These are phyloP conservation scores for Zygoascus biomembranicola DNA, from an alignment of 805 yeast species.

Conservation along the genomic window DNA sequence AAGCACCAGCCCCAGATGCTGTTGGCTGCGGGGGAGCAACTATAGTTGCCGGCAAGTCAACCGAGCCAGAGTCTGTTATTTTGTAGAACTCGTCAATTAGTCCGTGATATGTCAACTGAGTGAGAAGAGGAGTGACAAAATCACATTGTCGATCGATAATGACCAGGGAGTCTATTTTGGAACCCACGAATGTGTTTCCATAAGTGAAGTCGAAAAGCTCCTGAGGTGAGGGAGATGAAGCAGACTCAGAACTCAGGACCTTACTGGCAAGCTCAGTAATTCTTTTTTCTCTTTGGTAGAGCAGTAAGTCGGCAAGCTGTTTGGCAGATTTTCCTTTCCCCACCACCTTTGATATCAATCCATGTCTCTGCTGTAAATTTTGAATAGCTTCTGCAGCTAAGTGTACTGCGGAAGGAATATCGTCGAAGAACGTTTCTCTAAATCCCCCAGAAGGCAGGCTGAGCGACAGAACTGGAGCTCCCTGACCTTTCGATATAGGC, in stretches of 20 bases:
- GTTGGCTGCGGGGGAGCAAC: constrained; percentile 9
- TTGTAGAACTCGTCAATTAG: constrained; percentile 65
- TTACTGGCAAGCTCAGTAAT: constrained; percentile 22
- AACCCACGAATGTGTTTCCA: constrained; percentile 25
- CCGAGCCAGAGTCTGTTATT: constrained; percentile 30
- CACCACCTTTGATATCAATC: constrained; percentile 43
- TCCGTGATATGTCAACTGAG: constrained; percentile 78
- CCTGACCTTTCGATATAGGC: constrained; percentile 11
- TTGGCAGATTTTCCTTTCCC: constrained; percentile 54
- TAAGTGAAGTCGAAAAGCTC: constrained; percentile 21
- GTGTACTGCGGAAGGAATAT: constrained; percentile 40
- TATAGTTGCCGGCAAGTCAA: constrained; percentile 24
- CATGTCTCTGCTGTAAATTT: constrained; percentile 34
- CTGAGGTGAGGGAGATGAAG: neutral
- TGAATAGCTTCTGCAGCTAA: constrained; percentile 43
- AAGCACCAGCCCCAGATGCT: constrained; percentile 1
- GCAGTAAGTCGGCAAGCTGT: constrained; percentile 37
- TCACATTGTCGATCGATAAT: constrained; percentile 77
- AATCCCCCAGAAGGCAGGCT: constrained; percentile 33
- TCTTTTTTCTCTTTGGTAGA: constrained; percentile 23
- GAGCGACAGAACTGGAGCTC: constrained; percentile 34
- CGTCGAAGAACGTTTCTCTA: constrained; percentile 36
- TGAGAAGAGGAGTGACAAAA: constrained; percentile 57
- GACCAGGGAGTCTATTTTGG: constrained; percentile 48
- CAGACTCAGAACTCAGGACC: neutral